These are phyloP conservation scores for Gastroboletus turbinatus DNA, from an alignment of 1,284 basidiomycete genomes.

Conservation along the genomic window DNA sequence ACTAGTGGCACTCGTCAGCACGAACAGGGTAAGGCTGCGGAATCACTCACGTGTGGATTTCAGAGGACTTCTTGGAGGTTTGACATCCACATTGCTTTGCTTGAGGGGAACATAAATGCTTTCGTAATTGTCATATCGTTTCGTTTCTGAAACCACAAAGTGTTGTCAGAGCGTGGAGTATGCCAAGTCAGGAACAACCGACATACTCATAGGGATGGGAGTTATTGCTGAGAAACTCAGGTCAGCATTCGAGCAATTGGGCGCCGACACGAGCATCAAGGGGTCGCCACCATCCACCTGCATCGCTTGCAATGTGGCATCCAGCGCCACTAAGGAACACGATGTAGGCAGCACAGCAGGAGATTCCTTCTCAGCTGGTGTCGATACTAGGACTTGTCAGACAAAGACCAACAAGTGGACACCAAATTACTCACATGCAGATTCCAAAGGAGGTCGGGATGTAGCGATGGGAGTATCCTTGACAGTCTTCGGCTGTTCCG, in stretches of 20 bases:
- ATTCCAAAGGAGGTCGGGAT: neutral
- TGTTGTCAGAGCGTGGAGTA: neutral
- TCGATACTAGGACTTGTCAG: constrained; percentile 10
- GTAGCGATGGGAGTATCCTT: neutral
- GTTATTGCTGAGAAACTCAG: constrained; percentile 9
- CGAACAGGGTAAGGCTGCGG: neutral
- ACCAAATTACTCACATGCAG: constrained; percentile 12
- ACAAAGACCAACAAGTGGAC: neutral
- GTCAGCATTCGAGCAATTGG: neutral
- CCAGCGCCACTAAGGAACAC: constrained; percentile 10
- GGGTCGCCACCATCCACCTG: neutral
- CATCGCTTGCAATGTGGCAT: constrained; percentile 11
- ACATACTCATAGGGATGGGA: constrained; percentile 2
- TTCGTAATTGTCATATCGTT: neutral
- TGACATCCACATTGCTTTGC: neutral
- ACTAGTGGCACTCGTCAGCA: constrained; percentile 10
- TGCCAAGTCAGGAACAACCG: neutral
- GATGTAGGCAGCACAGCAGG: constrained; percentile 7
- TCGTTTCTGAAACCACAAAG: neutral
- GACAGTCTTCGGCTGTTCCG: constrained; percentile 5
- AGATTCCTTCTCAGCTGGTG: neutral
- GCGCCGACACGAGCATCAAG: constrained; percentile 1
- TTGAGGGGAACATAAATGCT: neutral
- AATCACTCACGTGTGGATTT: constrained; percentile 8
- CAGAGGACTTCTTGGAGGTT: neutral